Evolutionary conservation across 1,139 yeast species (phyloP), one percentile per base, ranked within the genome.

Genomic region (Tardiomyces digboiensis): DNA sequence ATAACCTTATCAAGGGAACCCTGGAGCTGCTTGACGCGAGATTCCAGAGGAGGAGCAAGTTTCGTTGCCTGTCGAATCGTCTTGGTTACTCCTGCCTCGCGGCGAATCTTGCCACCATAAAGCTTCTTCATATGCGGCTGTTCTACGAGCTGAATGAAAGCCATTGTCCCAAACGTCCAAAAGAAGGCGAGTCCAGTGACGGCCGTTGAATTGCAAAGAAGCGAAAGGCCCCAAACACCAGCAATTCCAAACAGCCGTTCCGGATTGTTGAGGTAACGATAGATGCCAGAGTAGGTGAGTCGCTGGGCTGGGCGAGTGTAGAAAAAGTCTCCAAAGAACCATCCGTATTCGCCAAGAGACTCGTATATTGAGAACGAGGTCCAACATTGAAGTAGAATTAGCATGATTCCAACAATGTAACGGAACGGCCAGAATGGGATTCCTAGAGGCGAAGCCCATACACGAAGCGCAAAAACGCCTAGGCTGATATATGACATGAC

Each of bases 261-360:
- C 7, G 95, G 95, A 57, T 85, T 84, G 60, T 85, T 86, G 58
- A 85, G 71, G 60, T 84, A 85, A 54, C 94, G 76, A 61, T 85
- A 86, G 43, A 85, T 86, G 44, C 95, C 95, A 26, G 87, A 85
- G 52, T 82, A 82, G 1, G 91, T 80, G 52, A 86, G 70, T 46
- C 62, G 58, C 40, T 54, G 51, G 39, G 75, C 71, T 38, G 67
- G 62, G 26, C 77, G 68, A 29, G 85, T 81, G 52, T 83, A 70
- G 61, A 85, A 85, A 64, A 85, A 85, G 60, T 85, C 95, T 47
- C 95, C 95, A 59, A 82, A 85, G 57, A 84, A 85, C 94, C 94
- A 85, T 14, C 95, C 94, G 61, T 82, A 84, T 51, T 82, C 84
- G 3, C 93, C 93, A 52, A 85, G 78, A 51, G 86, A 81, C 45